Evolutionary conservation across 106 monocot species (phyloP), one percentile per base, ranked within the genome.

Genomic region (Iris macrosiphon): DNA sequence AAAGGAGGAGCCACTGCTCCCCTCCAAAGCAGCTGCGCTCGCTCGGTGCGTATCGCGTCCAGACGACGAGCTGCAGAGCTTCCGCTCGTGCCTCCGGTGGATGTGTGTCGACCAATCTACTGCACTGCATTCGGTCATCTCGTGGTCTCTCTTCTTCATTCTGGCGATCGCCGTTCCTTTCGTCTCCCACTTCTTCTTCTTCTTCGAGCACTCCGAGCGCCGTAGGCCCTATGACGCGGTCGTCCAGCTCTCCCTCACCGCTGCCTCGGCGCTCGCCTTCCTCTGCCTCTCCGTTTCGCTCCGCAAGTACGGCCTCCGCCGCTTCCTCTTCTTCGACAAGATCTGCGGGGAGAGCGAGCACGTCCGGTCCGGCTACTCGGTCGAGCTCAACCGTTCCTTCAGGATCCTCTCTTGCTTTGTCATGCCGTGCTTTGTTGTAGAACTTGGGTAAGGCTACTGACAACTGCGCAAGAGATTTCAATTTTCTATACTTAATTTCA

Each of bases 141-240:
- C 93, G 1, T 93, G 93, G 84, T 18, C 59, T 0, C 40, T 88
- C n/a, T 93, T 93, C 64, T 9, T 88, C 26, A 12, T 59, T n/a
- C 46, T 88, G 15, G 65, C 64, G 18, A 14, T 75, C 49, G 72
- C 40, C 38, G 81, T 88, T 19, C 93, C 88, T 3, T 29, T 32
- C 18, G 16, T 65, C 11, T 80, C 80, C 2, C 88, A 94, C 69
- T 81, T 75, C 80, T 65, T 79, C 40, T 72, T 88, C 40, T 65
- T 79, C 40, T 72, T 88, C 40, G 28, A 56, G n/a, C 79, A 63
- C 63, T 50, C 46, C 48, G 63, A 65, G 11, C 7, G 68, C 21
- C 60, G 80, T 42, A 65, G 72, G 51, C 66, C 82, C 11, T 93
- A 66, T 66, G 78, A 81, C 42, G 42, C 57, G 12, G 74, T 78